Evolutionary conservation across 495 filamentous ascomycete species (phyloP).

Genomic region (Daldinia vernicosa): DNA sequence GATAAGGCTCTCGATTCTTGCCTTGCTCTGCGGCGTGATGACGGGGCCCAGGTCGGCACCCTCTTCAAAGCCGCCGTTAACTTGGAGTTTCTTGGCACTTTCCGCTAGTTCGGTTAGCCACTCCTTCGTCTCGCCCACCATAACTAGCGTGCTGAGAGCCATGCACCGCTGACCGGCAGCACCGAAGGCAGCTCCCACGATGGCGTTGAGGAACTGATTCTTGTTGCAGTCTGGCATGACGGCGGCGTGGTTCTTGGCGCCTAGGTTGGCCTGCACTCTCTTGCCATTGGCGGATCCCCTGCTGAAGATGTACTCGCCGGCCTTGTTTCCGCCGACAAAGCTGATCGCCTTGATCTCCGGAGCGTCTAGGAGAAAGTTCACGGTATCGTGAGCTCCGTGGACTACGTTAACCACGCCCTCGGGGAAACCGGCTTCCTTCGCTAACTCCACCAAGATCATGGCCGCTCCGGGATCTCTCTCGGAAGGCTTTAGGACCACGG

Average conservation of each 20-base stretch:
- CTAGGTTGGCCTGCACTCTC: conserved; percentile 95
- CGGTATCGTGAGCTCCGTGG: conserved; percentile 88
- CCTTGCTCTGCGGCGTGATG: conserved; percentile 90
- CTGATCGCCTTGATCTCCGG: conserved; percentile 97
- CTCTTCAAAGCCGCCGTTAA: conserved; percentile 94
- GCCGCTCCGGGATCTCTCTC: conserved; percentile 97
- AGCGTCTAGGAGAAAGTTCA: conserved; percentile 97
- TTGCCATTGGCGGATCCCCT: conserved; percentile 91
- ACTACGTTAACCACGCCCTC: conserved; percentile 94
- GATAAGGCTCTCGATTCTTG: conserved; percentile 89
- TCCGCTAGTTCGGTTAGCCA: conserved; percentile 94
- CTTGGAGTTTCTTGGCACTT: conserved; percentile 85
- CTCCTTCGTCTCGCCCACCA: conserved; percentile 91
- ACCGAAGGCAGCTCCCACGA: conserved; percentile 94
- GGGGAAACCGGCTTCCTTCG: conserved; percentile 91
- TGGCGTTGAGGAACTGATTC: conserved; percentile 94
- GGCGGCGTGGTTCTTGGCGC: conserved; percentile 98
- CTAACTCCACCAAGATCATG: conserved; percentile 96
- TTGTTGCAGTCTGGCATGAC: conserved; percentile 97
- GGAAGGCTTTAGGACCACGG: conserved; percentile 93
- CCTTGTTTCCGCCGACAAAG: conserved; percentile 96
- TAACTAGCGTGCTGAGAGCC: conserved; percentile 92
- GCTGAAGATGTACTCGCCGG: conserved; percentile 95
- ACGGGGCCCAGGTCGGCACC: conserved; percentile 96
- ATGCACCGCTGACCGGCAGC: conserved; percentile 98